Conservation (phyloP, 2,329 filamentous ascomycete species). For the Cladosporium oxysporum region DNA sequence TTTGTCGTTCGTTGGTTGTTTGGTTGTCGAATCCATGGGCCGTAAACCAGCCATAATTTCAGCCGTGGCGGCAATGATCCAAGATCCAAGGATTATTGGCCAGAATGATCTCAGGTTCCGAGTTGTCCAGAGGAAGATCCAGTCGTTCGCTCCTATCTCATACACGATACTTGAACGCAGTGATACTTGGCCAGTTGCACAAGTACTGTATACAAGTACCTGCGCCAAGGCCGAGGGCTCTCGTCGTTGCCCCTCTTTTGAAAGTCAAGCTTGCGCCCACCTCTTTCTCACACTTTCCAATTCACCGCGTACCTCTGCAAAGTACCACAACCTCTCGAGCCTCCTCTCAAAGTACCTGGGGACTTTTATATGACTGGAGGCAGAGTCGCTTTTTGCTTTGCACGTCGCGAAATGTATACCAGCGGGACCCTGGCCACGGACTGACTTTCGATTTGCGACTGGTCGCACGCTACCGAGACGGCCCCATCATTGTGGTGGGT, state of each 20-base stretch:
- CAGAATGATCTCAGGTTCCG: too few relatives aligned
- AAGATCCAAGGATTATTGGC: background rate
- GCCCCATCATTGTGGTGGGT: slow-evolving; percentile 17
- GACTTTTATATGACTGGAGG: slow-evolving; percentile 15
- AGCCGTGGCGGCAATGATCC: background rate
- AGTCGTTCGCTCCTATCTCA: background rate
- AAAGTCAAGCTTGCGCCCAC: slow-evolving; percentile 1
- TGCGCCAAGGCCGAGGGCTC: slow-evolving; percentile 3
- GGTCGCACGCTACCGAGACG: slow-evolving; percentile 13
- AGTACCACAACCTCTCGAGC: slow-evolving; percentile 1
- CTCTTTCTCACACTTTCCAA: background rate
- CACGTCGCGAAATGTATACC: slow-evolving; percentile 4
- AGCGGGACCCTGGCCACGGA: slow-evolving; percentile 12
- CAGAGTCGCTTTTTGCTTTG: slow-evolving; percentile 12
- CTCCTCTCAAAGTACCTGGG: slow-evolving; percentile 11
- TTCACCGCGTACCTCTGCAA: background rate
- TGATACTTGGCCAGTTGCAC: background rate
- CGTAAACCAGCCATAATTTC: background rate
- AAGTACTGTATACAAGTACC: background rate
- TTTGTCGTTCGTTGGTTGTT: background rate
- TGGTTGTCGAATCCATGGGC: background rate
- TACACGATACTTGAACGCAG: too few relatives aligned
- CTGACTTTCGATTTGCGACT: slow-evolving; percentile 9
- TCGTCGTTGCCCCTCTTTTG: background rate
- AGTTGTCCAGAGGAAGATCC: background rate